Conservation (phyloP, 2,329 filamentous ascomycete genomes). For the Aspergillus ibericus region DNA sequence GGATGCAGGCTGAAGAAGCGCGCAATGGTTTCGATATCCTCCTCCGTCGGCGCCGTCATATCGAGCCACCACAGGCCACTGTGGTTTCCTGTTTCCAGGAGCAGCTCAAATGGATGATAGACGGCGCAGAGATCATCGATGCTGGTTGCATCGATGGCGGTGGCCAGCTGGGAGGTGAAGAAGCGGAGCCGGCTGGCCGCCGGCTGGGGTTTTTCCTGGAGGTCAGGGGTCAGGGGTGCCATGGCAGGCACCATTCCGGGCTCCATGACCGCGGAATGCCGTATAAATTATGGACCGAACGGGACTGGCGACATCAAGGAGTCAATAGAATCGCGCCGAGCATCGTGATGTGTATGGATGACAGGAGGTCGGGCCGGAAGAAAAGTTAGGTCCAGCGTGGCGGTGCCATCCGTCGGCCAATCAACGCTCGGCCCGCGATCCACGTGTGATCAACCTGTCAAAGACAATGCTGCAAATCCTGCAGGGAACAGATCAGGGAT, state of each 20-base stretch:
- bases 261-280: background rate
- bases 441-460: background rate
- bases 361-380: background rate
- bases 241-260: background rate
- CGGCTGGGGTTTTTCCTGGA: background rate
- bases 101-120: slow-evolving; percentile 74
- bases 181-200: background rate
- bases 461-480: too few species aligned
- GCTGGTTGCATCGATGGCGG: slow-evolving; percentile 86
- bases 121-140: slow-evolving; percentile 79
- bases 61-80: slow-evolving; percentile 97
- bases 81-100: slow-evolving; percentile 47
- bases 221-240: background rate
- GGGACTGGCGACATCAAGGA: background rate
- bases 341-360: background rate
- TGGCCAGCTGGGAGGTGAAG: slow-evolving; percentile 73
- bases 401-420: background rate
- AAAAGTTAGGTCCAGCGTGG: background rate
- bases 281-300: background rate
- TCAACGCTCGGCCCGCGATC: background rate
- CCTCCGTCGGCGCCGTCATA: slow-evolving; percentile 79
- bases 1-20: slow-evolving; percentile 94
- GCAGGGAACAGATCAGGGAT: too few species aligned
- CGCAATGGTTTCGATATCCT: slow-evolving; percentile 83
- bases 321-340: background rate